These are phyloP conservation scores for Vitis hybrid DNA, from an alignment of 177 flowering plant genomes.

Conservation along the genomic window DNA sequence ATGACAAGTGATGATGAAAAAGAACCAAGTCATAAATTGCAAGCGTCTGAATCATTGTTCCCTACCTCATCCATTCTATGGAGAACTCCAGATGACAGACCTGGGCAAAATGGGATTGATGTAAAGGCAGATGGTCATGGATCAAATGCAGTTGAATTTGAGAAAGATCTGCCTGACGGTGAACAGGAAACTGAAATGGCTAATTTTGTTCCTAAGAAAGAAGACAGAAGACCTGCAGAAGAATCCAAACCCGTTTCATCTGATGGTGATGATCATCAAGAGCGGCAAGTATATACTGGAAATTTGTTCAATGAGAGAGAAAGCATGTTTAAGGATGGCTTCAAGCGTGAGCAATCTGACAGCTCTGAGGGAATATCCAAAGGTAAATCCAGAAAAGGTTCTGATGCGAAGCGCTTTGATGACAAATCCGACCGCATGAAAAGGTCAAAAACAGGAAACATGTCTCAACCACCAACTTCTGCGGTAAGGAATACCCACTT, in stretches of 20 bases:
- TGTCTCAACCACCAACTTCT: conserved; percentile 29
- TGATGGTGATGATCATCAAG: conserved; percentile 31
- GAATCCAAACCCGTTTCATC: conserved; percentile 26
- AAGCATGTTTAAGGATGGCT: conserved; percentile 25
- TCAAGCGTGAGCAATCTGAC: conserved; percentile 38
- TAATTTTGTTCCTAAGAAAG: conserved; percentile 23
- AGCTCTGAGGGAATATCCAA: conserved; percentile 30
- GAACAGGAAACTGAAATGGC: conserved; percentile 38
- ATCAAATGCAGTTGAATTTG: conserved; percentile 37
- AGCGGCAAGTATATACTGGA: conserved; percentile 30
- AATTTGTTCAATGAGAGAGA: conserved; percentile 35
- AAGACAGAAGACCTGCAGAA: conserved; percentile 31
- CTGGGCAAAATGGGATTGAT: conserved; percentile 29
- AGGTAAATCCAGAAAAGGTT: conserved; percentile 51
- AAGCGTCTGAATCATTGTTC: conserved; percentile 24
- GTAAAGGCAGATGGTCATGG: conserved; percentile 40
- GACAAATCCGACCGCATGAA: conserved; percentile 47
- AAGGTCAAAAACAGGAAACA: conserved; percentile 44
- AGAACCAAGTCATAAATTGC: conserved; percentile 44
- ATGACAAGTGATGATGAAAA: conserved; percentile 86
- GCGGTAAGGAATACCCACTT: conserved; percentile 26
- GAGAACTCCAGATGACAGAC: conserved; percentile 31
- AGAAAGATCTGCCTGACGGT: conserved; percentile 36
- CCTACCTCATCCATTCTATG: conserved; percentile 30
- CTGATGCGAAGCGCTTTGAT: conserved; percentile 33